Evolutionary conservation across 306 rosid genomes (phyloP).

Genomic region (Medicago ruthenica): DNA sequence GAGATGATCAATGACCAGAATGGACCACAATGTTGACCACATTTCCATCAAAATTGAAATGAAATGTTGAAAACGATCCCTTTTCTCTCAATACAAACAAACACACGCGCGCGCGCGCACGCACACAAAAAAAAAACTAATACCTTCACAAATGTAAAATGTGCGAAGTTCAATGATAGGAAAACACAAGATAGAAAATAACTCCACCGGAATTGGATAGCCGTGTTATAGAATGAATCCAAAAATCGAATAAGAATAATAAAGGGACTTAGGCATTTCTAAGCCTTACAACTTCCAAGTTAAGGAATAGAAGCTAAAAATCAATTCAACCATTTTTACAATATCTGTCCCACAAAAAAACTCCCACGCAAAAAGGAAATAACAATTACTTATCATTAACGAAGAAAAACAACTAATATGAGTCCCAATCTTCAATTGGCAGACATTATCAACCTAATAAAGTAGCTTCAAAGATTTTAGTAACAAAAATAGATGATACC

Average conservation of each 20-base stretch:
- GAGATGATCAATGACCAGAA: not conserved
- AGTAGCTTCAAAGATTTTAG: constrained; percentile 30
- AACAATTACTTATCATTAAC: constrained; percentile 15
- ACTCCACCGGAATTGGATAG: constrained; percentile 16
- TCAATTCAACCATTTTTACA: constrained; percentile 16
- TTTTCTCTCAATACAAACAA: not conserved
- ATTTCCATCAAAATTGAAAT: not conserved
- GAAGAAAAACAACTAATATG: constrained; percentile 7
- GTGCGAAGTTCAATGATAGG: not conserved
- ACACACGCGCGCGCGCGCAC: not conserved
- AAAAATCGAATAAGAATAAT: constrained; percentile 16
- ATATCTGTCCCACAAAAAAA: not conserved
- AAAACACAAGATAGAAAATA: no score
- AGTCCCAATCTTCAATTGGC: constrained; percentile 28
- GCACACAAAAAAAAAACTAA: not conserved
- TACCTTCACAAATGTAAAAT: constrained; percentile 1
- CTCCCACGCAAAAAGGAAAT: constrained; percentile 13
- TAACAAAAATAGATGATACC: constrained; percentile 4
- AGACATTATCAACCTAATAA: constrained; percentile 29
- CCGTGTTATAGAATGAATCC: constrained; percentile 13
- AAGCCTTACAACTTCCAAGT: constrained; percentile 23
- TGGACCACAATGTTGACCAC: not conserved
- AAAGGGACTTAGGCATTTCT: constrained; percentile 13
- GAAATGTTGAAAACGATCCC: not conserved
- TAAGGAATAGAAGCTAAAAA: constrained; percentile 24